Evolutionary conservation across 495 filamentous ascomycete species (phyloP).

Genomic region (Lophiotrema nucula): DNA sequence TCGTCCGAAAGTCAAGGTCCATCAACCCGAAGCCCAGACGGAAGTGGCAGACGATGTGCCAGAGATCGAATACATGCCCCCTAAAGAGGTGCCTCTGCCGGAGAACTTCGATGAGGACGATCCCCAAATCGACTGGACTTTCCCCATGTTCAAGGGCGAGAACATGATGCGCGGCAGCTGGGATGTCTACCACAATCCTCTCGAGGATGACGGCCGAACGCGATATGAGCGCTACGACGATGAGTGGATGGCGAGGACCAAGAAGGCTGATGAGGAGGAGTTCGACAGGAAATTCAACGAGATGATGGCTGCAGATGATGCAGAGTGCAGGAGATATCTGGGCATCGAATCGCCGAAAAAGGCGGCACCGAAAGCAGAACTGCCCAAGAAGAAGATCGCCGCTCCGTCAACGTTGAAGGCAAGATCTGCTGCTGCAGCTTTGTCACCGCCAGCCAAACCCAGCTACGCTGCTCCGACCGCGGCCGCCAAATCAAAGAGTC

Average conservation of each 20-base stretch:
- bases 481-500: slow-evolving; percentile 44
- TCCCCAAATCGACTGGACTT: slow-evolving; percentile 50
- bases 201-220: slow-evolving; percentile 64
- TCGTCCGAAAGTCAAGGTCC: slow-evolving; percentile 46
- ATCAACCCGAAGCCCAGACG: slow-evolving; percentile 48
- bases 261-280: slow-evolving; percentile 55
- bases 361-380: slow-evolving; percentile 1
- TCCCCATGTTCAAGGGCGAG: slow-evolving; percentile 50
- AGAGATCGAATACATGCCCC: slow-evolving; percentile 76
- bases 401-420: slow-evolving; percentile 49
- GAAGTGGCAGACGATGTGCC: slow-evolving; percentile 62
- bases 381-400: slow-evolving; percentile 3
- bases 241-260: slow-evolving; percentile 54
- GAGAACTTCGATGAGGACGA: slow-evolving; percentile 79
- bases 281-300: slow-evolving; percentile 47
- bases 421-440: slow-evolving; percentile 55
- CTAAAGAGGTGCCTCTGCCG: slow-evolving; percentile 61
- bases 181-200: slow-evolving; percentile 61
- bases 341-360: slow-evolving; percentile 21
- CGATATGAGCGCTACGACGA: slow-evolving; percentile 20
- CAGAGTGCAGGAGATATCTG: slow-evolving; percentile 10
- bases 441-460: slow-evolving; percentile 44
- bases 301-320: slow-evolving; percentile 27
- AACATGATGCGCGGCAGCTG: slow-evolving; percentile 71
- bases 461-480: slow-evolving; percentile 43